Evolutionary conservation across 2,329 filamentous ascomycete genomes (phyloP), one percentile per base, ranked within the genome.

Genomic region (Leptographium radiaticola): DNA sequence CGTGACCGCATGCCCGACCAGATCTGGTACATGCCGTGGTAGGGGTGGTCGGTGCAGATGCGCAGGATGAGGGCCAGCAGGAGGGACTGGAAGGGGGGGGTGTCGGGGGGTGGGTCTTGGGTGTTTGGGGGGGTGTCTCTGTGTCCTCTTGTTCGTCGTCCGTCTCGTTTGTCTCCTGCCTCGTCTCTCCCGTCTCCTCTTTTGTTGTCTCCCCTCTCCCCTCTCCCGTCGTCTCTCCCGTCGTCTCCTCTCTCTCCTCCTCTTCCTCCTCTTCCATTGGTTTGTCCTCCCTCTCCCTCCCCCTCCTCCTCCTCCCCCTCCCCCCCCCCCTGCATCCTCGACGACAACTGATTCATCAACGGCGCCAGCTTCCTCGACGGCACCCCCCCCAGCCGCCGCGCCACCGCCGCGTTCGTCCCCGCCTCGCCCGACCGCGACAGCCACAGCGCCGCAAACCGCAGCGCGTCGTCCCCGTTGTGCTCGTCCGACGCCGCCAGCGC

Each of bases 1-100:
- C 82, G 84, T 52, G 79, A 81, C 61, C 83, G 86, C 46, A 80
- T 83, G 25, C 86, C 84, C 2, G 90, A 87, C 74, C 91, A 96
- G 44, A 98, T 88, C 61, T 97, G 90, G 65, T 98, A 95, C 83
- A 97, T 91, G 49, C 89, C 89, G 65, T 98, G 94, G 66, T 90
- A 95, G 0, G 93, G 94, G 68, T 99, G 93, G 55, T 98, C 89
- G 12, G 79, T 75, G 64, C 91, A 97, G 53, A 98, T 95, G 10
- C 83, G 83, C 62, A 83, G 81, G 5, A 97, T 83, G 18, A 98
- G 71, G 2, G 75, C 73, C 51, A 81, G 79, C 2, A 99, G 73
- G 1, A 91, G 74, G 43, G 73, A 75, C 63, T 98, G 93, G 63
- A 99, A 98, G 0, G 73, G 10, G 31, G 46, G 15, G 11, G 31